phyloP scores from a whole-genome alignment of 192 early-diverging fungal species.

The Podila verticillata region DNA sequence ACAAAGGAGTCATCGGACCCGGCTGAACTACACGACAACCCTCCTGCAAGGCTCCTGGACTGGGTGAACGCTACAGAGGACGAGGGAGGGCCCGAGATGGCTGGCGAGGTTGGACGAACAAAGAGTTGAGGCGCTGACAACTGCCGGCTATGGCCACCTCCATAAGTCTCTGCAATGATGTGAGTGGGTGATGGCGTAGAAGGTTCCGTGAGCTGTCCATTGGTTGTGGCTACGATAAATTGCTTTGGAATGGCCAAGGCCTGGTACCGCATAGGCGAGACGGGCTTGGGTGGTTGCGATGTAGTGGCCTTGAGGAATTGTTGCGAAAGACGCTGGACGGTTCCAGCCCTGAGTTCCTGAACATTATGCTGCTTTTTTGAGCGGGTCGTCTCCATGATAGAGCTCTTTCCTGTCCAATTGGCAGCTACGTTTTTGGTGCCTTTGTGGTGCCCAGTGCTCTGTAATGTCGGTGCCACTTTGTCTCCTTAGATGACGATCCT shows the following conservation, averaged over 20 bases:
- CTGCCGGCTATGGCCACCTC: constrained; percentile 23
- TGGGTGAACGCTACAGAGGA: constrained; percentile 4
- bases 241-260: constrained; percentile 22
- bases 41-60: constrained; percentile 17
- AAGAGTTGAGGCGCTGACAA: constrained; percentile 30
- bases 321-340: constrained; percentile 42
- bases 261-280: constrained; percentile 22
- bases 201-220: not conserved
- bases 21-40: constrained; percentile 19
- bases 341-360: constrained; percentile 34
- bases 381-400: constrained; percentile 1
- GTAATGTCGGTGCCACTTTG: too few relatives aligned
- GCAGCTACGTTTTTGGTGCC: not conserved
- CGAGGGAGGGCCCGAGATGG: not conserved
- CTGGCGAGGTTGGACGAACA: constrained; percentile 19
- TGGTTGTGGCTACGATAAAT: constrained; percentile 11
- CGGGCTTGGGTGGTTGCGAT: not conserved
- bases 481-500: too few relatives aligned
- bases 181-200: not conserved
- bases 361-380: constrained; percentile 33
- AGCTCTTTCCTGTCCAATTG: not conserved
- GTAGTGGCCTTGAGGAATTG: constrained; percentile 29
- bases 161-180: not conserved
- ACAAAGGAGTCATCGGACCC: constrained; percentile 44
- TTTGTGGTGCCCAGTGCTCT: not conserved